Conservation (phyloP, 1,284 basidiomycete genomes). For the Rhodotorula sp. region DNA sequence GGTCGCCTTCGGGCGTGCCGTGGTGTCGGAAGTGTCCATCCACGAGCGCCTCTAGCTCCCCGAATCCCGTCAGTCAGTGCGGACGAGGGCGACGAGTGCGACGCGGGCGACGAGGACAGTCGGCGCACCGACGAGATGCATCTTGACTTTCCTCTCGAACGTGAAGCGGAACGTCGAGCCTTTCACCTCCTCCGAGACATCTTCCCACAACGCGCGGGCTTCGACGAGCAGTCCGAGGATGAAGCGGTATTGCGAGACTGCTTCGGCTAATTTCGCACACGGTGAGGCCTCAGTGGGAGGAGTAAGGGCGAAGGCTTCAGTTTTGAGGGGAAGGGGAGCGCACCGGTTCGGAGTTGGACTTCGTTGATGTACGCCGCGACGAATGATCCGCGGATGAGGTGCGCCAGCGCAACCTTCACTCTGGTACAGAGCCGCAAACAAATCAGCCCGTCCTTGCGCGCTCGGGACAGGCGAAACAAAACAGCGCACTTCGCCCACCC, state of each 20-base stretch:
- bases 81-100: too few species aligned
- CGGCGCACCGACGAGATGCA: conserved; percentile 10
- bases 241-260: conserved; percentile 15
- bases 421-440: background rate
- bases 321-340: too few species aligned
- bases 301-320: background rate
- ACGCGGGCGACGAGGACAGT: too few species aligned
- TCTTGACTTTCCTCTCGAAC: conserved; percentile 23
- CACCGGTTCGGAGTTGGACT: conserved; percentile 5
- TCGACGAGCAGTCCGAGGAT: conserved; percentile 10
- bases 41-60: conserved; percentile 1
- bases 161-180: conserved; percentile 21
- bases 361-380: conserved; percentile 18
- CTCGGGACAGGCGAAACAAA: background rate
- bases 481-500: conserved; percentile 19
- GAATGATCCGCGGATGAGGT: conserved; percentile 18
- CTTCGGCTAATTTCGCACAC: conserved; percentile 1
- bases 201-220: conserved; percentile 9
- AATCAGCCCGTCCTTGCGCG: background rate
- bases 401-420: background rate
- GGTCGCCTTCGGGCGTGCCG: background rate
- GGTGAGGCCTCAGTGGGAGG: background rate
- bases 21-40: conserved; percentile 6
- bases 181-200: conserved; percentile 8
- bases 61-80: background rate